These are phyloP conservation scores for Polysphondylium violaceum DNA, from an alignment of 78 protist species.

Conservation along the genomic window DNA sequence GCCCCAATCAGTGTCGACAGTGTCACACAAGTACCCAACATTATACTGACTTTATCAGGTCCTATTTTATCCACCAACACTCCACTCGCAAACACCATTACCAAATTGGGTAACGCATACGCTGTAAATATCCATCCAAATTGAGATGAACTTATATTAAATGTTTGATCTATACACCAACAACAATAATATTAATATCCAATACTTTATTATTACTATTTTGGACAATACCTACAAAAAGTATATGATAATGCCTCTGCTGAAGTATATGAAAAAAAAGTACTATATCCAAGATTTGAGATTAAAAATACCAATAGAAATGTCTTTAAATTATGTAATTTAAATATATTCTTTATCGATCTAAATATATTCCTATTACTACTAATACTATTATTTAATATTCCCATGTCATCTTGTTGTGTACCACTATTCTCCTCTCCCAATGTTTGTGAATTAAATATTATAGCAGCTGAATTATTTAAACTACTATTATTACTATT, in stretches of 20 bases:
- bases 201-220: too few relatives aligned
- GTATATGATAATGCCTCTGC: conserved; percentile 57
- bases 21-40: conserved; percentile 4
- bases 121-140: conserved; percentile 59
- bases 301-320: conserved; percentile 40
- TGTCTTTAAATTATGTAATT: too few relatives aligned
- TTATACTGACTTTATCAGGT: conserved; percentile 35
- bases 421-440: too few relatives aligned
- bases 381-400: too few relatives aligned
- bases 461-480: too few relatives aligned
- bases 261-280: conserved; percentile 70
- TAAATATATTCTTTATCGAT: too few relatives aligned
- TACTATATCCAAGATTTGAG: conserved; percentile 59
- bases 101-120: conserved; percentile 51
- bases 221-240: conserved; percentile 52
- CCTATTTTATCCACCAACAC: conserved; percentile 34
- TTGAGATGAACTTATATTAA: conserved; percentile 15
- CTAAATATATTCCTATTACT: too few relatives aligned
- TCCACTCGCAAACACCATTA: conserved; percentile 51
- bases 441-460: too few relatives aligned
- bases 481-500: too few relatives aligned
- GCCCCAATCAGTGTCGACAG: conserved; percentile 49
- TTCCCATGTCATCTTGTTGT: too few relatives aligned
- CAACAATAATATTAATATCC: neutral
- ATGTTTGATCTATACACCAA: conserved; percentile 45